Evolutionary conservation across 345 rosid species (phyloP).

Genomic region (Cardamine occulta): DNA sequence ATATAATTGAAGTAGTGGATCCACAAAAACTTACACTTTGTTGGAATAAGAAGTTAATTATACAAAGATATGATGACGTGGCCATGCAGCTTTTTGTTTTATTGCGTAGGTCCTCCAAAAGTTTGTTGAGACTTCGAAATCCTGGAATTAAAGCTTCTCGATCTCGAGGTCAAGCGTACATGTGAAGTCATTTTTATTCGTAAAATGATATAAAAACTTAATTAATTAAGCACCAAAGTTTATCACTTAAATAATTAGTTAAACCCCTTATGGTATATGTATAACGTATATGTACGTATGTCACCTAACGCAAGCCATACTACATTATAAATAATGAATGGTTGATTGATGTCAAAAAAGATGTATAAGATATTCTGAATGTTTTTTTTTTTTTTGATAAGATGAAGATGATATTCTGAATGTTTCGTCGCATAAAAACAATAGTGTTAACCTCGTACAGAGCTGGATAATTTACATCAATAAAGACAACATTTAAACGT

Average conservation of each 20-base stretch:
- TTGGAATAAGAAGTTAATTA: background rate
- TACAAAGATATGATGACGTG: conserved; percentile 27
- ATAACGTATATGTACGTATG: background rate
- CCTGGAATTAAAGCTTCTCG: conserved; percentile 42
- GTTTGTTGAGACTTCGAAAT: conserved; percentile 32
- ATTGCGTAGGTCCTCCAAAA: conserved; percentile 31
- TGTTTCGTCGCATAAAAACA: background rate
- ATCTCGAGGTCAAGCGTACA: conserved; percentile 38
- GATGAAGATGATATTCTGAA: background rate
- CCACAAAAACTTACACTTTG: background rate
- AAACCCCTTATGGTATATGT: too few species aligned
- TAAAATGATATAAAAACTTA: background rate
- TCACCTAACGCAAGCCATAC: background rate
- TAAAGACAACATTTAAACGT: conserved; percentile 8
- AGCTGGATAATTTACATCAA: conserved; percentile 4
- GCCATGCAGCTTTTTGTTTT: conserved; percentile 33
- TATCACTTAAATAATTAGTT: background rate
- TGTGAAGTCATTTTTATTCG: conserved; percentile 34
- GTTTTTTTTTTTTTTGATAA: background rate
- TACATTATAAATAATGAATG: background rate
- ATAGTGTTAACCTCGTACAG: conserved; percentile 25
- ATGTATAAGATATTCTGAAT: background rate
- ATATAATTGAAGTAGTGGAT: conserved; percentile 27
- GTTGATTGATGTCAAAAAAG: background rate
- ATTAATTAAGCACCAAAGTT: background rate